These are phyloP conservation scores for Paxillus ammoniavirescens DNA, from an alignment of 768 basidiomycete genomes.

Conservation along the genomic window DNA sequence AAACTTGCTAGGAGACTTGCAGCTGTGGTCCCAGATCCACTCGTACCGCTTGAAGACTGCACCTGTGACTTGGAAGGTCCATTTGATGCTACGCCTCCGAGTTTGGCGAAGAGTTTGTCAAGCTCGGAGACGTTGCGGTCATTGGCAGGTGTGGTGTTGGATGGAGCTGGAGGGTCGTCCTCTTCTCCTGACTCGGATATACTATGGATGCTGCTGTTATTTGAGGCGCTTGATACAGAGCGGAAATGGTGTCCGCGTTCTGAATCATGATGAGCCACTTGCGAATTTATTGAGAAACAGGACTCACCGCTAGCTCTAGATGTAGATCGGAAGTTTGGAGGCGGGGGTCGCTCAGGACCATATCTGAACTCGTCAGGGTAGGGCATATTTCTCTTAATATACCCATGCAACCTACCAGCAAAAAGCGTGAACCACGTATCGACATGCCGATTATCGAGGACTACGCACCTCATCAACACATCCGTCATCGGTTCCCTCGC, in stretches of 20 bases:
- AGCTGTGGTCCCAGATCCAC: constrained; percentile 33
- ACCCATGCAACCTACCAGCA: constrained; percentile 54
- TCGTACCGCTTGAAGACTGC: constrained; percentile 20
- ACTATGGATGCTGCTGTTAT: constrained; percentile 33
- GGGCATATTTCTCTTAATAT: constrained; percentile 59
- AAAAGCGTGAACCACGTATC: not conserved
- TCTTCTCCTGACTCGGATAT: constrained; percentile 34
- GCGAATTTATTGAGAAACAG: not conserved
- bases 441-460: not conserved
- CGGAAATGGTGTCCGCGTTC: constrained; percentile 27
- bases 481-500: constrained; percentile 70
- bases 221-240: constrained; percentile 33
- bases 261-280: constrained; percentile 11
- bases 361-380: constrained; percentile 76
- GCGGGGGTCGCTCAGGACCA: constrained; percentile 64
- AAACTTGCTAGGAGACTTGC: constrained; percentile 47
- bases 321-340: constrained; percentile 44
- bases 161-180: constrained; percentile 8
- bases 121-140: constrained; percentile 34
- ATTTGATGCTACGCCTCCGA: constrained; percentile 16
- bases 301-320: constrained; percentile 30
- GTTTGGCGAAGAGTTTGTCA: constrained; percentile 44
- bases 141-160: constrained; percentile 13
- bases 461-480: constrained; percentile 63
- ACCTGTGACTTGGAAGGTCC: constrained; percentile 10